A percentile compares a stretch with the other conserved stretches of the same genome.
Evolutionary conservation across 768 basidiomycete species (phyloP).

Genomic region (Lactifluus echinatus): DNA sequence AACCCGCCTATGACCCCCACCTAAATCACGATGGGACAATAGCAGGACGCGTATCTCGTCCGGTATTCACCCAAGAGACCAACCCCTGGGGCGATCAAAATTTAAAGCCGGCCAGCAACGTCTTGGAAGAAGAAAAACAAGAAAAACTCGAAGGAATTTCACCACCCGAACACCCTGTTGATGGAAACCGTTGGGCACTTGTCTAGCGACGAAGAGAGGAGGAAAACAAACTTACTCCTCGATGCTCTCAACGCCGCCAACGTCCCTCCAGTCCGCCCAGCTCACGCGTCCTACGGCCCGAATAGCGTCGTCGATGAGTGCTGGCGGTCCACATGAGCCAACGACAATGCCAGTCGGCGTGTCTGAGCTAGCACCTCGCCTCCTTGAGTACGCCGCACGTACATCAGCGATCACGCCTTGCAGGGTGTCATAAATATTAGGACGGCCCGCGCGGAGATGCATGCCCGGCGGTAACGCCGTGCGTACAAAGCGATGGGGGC

Average conservation of each 20-base stretch:
- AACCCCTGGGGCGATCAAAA: no score
- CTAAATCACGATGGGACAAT: background rate
- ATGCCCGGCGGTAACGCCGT: constrained; percentile 25
- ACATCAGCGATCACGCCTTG: constrained; percentile 23
- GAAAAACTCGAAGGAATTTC: background rate
- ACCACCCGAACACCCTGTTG: constrained; percentile 9
- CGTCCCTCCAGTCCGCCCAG: constrained; percentile 23
- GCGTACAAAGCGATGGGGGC: constrained; percentile 18
- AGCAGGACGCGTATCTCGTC: background rate
- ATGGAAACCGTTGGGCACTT: background rate
- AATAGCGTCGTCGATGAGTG: constrained; percentile 32
- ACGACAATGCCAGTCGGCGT: constrained; percentile 31
- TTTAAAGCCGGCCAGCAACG: background rate
- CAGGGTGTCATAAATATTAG: constrained; percentile 22
- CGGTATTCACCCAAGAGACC: background rate
- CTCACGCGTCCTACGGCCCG: constrained; percentile 30
- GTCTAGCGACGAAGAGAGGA: background rate
- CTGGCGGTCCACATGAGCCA: constrained; percentile 35
- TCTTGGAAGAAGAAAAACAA: background rate
- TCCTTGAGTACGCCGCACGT: constrained; percentile 18
- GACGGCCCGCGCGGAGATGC: constrained; percentile 26
- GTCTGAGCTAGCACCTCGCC: constrained; percentile 1
- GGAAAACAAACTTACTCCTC: constrained; percentile 14
- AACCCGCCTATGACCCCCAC: background rate
- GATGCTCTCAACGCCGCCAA: constrained; percentile 20